Percentiles rank a stretch among this genome's conserved stretches.
phyloP scores from a whole-genome alignment of 352 stramenopile species.

The Pythium plurisporium region DNA sequence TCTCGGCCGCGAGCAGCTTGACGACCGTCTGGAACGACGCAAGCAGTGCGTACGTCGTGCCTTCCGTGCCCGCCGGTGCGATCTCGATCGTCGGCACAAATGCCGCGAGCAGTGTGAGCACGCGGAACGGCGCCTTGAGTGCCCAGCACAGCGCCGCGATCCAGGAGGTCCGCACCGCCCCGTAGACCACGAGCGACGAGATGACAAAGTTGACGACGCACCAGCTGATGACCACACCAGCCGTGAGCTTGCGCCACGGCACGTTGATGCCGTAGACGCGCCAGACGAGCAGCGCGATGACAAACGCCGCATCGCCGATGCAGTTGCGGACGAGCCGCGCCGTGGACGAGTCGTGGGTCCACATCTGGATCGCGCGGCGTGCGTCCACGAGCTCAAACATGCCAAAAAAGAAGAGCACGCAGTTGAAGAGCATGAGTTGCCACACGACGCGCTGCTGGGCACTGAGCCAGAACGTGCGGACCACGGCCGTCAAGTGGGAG shows the following conservation, averaged over 20 bases:
- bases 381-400: conserved; percentile 28
- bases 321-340: conserved; percentile 17
- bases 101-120: conserved; percentile 26
- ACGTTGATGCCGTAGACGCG: conserved; percentile 17
- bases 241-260: conserved; percentile 23
- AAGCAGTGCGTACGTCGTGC: conserved; percentile 37
- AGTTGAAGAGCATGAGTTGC: conserved; percentile 42
- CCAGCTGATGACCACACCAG: neutral
- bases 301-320: conserved; percentile 23
- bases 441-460: conserved; percentile 42
- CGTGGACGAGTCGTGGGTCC: conserved; percentile 12
- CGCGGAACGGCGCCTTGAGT: conserved; percentile 20
- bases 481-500: conserved; percentile 14
- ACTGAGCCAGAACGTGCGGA: conserved; percentile 20
- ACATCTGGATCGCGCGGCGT: conserved; percentile 21
- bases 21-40: conserved; percentile 31
- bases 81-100: conserved; percentile 47
- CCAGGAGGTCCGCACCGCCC: conserved; percentile 24
- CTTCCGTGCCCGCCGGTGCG: conserved; percentile 35
- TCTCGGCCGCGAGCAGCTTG: conserved; percentile 28
- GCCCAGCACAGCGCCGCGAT: conserved; percentile 18
- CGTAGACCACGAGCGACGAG: conserved; percentile 26
- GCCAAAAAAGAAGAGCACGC: conserved; percentile 37
- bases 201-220: conserved; percentile 8
- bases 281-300: conserved; percentile 24